These are phyloP conservation scores for Lantana camara DNA, from an alignment of 257 asterid genomes.

Conservation along the genomic window DNA sequence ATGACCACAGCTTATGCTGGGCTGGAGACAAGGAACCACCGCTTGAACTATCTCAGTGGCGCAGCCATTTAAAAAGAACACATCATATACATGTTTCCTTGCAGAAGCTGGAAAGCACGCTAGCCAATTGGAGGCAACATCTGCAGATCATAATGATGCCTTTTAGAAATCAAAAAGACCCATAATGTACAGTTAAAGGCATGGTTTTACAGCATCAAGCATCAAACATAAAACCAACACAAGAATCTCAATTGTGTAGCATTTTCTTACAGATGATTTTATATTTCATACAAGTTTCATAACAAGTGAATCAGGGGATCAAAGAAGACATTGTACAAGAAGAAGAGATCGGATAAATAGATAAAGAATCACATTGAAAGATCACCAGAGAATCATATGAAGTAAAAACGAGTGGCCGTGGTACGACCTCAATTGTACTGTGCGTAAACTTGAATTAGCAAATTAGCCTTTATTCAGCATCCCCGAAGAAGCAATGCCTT, in stretches of 20 bases:
- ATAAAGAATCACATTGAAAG: background rate
- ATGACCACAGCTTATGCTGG: slow-evolving; percentile 41
- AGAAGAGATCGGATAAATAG: background rate
- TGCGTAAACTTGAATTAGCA: background rate
- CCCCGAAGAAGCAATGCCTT: slow-evolving; percentile 1
- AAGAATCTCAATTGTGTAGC: slow-evolving; percentile 16
- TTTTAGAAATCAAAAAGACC: slow-evolving; percentile 22
- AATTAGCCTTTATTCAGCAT: slow-evolving; percentile 4
- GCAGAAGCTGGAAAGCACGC: slow-evolving; percentile 86
- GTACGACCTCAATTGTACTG: slow-evolving; percentile 5
- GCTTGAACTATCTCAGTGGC: slow-evolving; percentile 61
- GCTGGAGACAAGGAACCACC: slow-evolving; percentile 80
- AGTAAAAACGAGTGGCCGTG: background rate
- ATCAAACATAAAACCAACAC: slow-evolving; percentile 3
- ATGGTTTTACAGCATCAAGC: slow-evolving; percentile 11
- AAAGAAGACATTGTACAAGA: background rate
- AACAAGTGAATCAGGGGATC: slow-evolving; percentile 6
- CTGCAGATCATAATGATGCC: slow-evolving; percentile 42
- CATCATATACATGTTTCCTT: slow-evolving; percentile 73
- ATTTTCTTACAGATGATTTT: background rate
- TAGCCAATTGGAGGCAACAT: slow-evolving; percentile 85
- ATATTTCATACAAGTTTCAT: slow-evolving; percentile 5
- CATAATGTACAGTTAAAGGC: background rate
- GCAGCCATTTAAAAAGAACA: slow-evolving; percentile 68
- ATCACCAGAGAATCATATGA: slow-evolving; percentile 8